phyloP scores from a whole-genome alignment of 2,329 filamentous ascomycete genomes.

The Talaromyces pinophilus region DNA sequence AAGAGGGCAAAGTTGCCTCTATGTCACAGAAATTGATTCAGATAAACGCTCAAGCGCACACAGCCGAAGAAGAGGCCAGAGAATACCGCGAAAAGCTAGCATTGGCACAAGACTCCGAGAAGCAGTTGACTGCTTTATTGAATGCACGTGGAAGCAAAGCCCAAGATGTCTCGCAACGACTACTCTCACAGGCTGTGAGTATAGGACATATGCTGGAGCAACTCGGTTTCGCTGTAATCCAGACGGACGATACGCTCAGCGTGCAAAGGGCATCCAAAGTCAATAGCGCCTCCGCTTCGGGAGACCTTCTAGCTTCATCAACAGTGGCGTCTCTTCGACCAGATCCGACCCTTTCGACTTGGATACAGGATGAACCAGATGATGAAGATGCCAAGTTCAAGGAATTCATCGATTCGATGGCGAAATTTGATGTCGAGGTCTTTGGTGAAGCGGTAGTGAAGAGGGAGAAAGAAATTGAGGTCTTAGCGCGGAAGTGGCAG shows the following conservation, averaged over 20 bases:
- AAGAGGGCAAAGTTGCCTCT: constrained; percentile 68
- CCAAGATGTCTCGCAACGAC: constrained; percentile 78
- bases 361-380: constrained; percentile 69
- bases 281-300: constrained; percentile 39
- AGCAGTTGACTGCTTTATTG: constrained; percentile 55
- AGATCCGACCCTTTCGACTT: constrained; percentile 75
- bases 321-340: constrained; percentile 42
- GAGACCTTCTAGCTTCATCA: constrained; percentile 40
- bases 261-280: constrained; percentile 71
- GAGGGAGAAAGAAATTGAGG: constrained; percentile 88
- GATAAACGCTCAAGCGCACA: constrained; percentile 72
- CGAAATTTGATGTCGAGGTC: constrained; percentile 77
- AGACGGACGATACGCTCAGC: constrained; percentile 70
- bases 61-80: constrained; percentile 73
- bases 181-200: constrained; percentile 82
- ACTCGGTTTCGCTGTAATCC: constrained; percentile 77
- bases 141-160: constrained; percentile 71
- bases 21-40: constrained; percentile 71
- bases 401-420: constrained; percentile 70
- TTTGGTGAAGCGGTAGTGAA: constrained; percentile 85
- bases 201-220: constrained; percentile 81
- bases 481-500: constrained; percentile 89
- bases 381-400: constrained; percentile 73
- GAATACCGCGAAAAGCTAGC: constrained; percentile 64
- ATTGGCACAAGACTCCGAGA: constrained; percentile 34